Conservation (phyloP, 257 asterid genomes). For the Nicotiana otophora region DNA sequence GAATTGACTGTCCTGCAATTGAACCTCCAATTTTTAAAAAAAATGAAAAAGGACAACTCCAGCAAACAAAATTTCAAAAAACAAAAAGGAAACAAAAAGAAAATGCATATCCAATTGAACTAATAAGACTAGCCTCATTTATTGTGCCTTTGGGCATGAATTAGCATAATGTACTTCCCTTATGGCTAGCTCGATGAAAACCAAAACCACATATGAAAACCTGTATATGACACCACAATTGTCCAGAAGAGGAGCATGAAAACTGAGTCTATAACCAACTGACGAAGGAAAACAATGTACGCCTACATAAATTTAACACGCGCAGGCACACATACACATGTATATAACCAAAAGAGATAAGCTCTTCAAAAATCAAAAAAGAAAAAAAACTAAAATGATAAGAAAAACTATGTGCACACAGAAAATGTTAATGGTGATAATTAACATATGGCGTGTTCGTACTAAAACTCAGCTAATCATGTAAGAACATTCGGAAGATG, state of each 20-base stretch:
- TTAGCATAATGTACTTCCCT: background rate
- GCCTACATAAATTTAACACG: background rate
- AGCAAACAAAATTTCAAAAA: background rate
- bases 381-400: background rate
- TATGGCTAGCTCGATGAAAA: background rate
- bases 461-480: background rate
- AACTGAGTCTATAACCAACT: background rate
- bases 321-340: background rate
- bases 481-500: background rate
- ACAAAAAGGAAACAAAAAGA: background rate
- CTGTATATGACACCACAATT: background rate
- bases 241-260: background rate
- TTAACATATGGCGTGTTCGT: background rate
- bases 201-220: background rate
- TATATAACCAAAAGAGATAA: background rate
- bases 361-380: background rate
- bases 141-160: background rate
- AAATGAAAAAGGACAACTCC: background rate
- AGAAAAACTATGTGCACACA: background rate
- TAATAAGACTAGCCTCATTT: background rate
- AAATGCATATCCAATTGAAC: background rate
- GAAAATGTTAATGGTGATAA: background rate
- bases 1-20: constrained; percentile 36
- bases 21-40: background rate
- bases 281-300: background rate